Conservation (phyloP, 2,329 filamentous ascomycete species). For the Cladosporium sp. region DNA sequence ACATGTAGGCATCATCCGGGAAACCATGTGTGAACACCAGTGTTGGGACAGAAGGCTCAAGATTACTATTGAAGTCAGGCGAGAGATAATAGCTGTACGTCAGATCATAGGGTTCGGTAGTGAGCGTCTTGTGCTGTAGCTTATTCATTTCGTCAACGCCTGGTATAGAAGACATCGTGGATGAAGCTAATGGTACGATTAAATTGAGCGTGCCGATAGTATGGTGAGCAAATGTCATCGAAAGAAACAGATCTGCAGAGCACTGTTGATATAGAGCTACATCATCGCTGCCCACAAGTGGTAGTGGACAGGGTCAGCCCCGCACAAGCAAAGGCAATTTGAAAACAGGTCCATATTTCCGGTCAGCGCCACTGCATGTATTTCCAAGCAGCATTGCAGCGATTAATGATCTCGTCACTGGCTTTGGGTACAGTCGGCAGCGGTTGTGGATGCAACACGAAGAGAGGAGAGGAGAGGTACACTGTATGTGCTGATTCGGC, state of each 20-base stretch:
- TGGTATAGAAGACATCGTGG: conserved; percentile 7
- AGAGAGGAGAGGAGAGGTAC: background rate
- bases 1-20: conserved; percentile 47
- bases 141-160: conserved; percentile 20
- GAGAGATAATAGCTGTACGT: conserved; percentile 29
- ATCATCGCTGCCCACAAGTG: background rate
- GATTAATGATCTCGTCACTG: background rate
- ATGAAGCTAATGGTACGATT: too few species aligned
- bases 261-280: conserved; percentile 3
- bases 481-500: background rate
- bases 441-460: background rate
- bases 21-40: conserved; percentile 48
- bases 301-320: background rate
- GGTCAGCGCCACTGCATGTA: background rate
- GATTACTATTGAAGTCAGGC: conserved; percentile 22
- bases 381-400: background rate
- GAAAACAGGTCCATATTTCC: conserved; percentile 1
- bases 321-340: conserved; percentile 1
- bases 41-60: conserved; percentile 25
- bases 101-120: conserved; percentile 25
- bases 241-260: background rate
- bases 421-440: background rate
- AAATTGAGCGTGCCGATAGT: too few species aligned
- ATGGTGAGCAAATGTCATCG: too few species aligned
- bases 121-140: conserved; percentile 22